These are phyloP conservation scores for Kazachstania kunashirensis DNA, from an alignment of 805 yeast genomes.

Conservation along the genomic window DNA sequence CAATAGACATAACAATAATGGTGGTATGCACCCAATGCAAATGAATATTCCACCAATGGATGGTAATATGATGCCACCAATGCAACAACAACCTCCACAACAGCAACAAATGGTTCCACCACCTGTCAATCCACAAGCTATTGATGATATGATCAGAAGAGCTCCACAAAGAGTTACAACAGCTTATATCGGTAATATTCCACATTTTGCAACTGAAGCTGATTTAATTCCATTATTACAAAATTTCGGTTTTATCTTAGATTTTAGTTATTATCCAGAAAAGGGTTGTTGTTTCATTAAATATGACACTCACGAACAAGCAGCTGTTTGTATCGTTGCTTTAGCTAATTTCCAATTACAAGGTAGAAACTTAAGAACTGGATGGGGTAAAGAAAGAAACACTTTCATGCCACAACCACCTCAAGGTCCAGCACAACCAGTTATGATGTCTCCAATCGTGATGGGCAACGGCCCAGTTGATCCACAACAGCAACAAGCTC, in stretches of 20 bases:
- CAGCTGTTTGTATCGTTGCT: constrained; percentile 79
- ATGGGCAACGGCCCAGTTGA: constrained; percentile 4
- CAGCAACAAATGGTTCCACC: constrained; percentile 24
- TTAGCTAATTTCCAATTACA: constrained; percentile 58
- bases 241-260: constrained; percentile 74
- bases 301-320: constrained; percentile 79
- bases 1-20: constrained; percentile 8
- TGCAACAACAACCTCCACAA: constrained; percentile 12
- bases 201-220: constrained; percentile 62
- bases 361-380: constrained; percentile 71
- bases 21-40: constrained; percentile 10
- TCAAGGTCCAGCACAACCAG: constrained; percentile 8
- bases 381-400: constrained; percentile 71
- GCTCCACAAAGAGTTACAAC: constrained; percentile 63
- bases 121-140: constrained; percentile 43
- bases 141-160: constrained; percentile 64
- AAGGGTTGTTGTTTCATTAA: constrained; percentile 82
- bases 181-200: constrained; percentile 77
- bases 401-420: constrained; percentile 26
- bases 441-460: constrained; percentile 7
- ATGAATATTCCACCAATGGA: constrained; percentile 10
- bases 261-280: constrained; percentile 70
- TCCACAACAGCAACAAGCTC: constrained; percentile 7
- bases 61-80: constrained; percentile 12
- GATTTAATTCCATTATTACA: constrained; percentile 67